Evolutionary conservation across 306 rosid genomes (phyloP), one percentile per base, ranked within the genome.

Genomic region (Mucuna pruriens): DNA sequence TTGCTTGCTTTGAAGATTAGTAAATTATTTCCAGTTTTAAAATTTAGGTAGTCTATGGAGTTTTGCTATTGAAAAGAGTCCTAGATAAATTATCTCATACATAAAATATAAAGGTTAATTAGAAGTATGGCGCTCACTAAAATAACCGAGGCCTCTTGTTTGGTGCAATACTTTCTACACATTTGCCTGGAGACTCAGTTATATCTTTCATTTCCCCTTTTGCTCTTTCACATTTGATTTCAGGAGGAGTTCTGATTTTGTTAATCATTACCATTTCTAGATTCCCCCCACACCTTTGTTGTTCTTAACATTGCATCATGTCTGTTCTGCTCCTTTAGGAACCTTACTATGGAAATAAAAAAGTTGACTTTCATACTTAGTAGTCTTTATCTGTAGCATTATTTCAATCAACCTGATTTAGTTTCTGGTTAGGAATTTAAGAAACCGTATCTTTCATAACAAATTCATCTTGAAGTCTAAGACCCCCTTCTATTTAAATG

Each of bases 81-180:
- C 1, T 9, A 19, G 33, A 22, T 57, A 57, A 57, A 10, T 23
- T 57, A 3, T 20, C 63, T 55, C 63, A 55, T 57, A 57, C n/a
- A n/a, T n/a, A n/a, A 57, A 57, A 57, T 57, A n/a, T 23, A 57
- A 22, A 22, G 64, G 34, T 9, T 54, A 54, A 8, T 40, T 55
- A 55, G 63, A 55, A 55, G 66, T 60, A 60, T 25, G 66, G 66
- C 26, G 34, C 66, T 60, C 38, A 60, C 66, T 39, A 61, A 29
- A 61, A 61, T 61, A 11, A 29, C 40, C 31, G 10, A 6, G 42
- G 10, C 40, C 42, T n/a, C 42, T 29, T 29, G 20, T 2, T 61
- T 61, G 68, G 22, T 29, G 10, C 68, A 13, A 31, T 29, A 31
- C 42, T 29, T 61, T 61, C 68, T 29, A 29, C 34, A 31, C 42